These are phyloP conservation scores for Elsinoe fawcettii DNA, from an alignment of 2,329 filamentous ascomycete genomes.

Conservation along the genomic window DNA sequence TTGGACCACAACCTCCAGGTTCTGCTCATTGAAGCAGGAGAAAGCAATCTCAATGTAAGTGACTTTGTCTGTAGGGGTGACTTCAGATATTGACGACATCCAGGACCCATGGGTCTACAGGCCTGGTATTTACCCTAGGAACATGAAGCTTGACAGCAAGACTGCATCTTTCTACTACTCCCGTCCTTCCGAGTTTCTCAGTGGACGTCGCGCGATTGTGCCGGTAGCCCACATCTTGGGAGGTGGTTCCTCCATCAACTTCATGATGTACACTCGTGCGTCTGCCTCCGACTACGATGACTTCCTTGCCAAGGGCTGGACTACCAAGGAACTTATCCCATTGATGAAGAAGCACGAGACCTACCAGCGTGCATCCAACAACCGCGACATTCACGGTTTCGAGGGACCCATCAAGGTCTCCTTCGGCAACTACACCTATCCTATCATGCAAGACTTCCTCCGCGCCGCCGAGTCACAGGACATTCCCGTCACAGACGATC, in stretches of 20 bases:
- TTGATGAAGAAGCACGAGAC: slow-evolving; percentile 77
- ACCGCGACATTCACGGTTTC: slow-evolving; percentile 63
- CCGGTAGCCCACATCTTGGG: slow-evolving; percentile 66
- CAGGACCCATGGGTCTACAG: slow-evolving; percentile 66
- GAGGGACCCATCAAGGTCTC: slow-evolving; percentile 77
- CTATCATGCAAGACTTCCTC: slow-evolving; percentile 74
- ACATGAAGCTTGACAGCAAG: slow-evolving; percentile 75
- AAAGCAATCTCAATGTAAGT: slow-evolving; percentile 57
- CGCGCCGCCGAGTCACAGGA: slow-evolving; percentile 64
- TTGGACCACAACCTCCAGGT: slow-evolving; percentile 66
- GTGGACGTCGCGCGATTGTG: slow-evolving; percentile 64
- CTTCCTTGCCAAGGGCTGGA: slow-evolving; percentile 74
- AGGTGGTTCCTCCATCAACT: slow-evolving; percentile 60
- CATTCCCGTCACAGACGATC: slow-evolving; percentile 67
- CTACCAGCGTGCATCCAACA: slow-evolving; percentile 52
- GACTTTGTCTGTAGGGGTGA: not conserved
- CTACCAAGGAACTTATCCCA: slow-evolving; percentile 64
- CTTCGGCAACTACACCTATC: slow-evolving; percentile 73
- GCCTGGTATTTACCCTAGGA: slow-evolving; percentile 65
- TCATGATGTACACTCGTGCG: slow-evolving; percentile 70
- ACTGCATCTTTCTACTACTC: slow-evolving; percentile 77
- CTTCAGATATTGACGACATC: not conserved
- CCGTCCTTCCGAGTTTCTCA: slow-evolving; percentile 63
- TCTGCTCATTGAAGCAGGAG: slow-evolving; percentile 62
- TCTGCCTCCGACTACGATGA: slow-evolving; percentile 69